A percentile compares a stretch with the other conserved stretches of the same genome.
Evolutionary conservation across 2,329 filamentous ascomycete genomes (phyloP).

Genomic region (Chaetomium sp.): DNA sequence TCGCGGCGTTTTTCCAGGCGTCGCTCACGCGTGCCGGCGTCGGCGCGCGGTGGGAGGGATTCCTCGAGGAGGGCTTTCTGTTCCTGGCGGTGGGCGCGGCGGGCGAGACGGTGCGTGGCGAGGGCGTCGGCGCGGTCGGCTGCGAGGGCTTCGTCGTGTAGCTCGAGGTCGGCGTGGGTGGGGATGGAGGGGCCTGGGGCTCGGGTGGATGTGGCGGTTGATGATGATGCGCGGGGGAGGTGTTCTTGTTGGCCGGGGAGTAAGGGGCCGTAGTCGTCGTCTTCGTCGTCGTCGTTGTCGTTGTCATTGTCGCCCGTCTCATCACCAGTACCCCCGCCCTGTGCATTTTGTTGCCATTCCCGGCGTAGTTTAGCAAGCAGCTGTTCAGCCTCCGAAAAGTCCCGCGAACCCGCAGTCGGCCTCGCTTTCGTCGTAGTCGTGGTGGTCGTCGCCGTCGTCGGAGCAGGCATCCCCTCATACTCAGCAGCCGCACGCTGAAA

Average conservation of each 20-base stretch:
- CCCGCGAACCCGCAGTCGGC: not conserved
- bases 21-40: slow-evolving; percentile 74
- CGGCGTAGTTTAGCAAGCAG: no score
- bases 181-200: slow-evolving; percentile 59
- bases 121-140: slow-evolving; percentile 48
- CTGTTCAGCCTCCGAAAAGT: no score
- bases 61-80: slow-evolving; percentile 75
- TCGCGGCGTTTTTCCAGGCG: slow-evolving; percentile 79
- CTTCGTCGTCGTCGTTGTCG: slow-evolving; percentile 16
- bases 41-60: slow-evolving; percentile 63
- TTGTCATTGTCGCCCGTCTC: no score
- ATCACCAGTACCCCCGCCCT: no score
- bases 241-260: slow-evolving; percentile 38
- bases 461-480: slow-evolving; percentile 28
- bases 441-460: not conserved
- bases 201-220: not conserved
- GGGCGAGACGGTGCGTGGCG: slow-evolving; percentile 52
- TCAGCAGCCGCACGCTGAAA: slow-evolving; percentile 38
- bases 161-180: slow-evolving; percentile 59
- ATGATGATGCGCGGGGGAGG: slow-evolving; percentile 6
- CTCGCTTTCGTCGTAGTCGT: not conserved
- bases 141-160: slow-evolving; percentile 7
- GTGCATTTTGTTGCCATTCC: no score
- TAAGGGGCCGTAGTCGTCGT: slow-evolving; percentile 49
- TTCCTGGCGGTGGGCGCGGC: slow-evolving; percentile 55